These are phyloP conservation scores for Blastocystis sp. DNA, from an alignment of 352 stramenopile species.

Conservation along the genomic window DNA sequence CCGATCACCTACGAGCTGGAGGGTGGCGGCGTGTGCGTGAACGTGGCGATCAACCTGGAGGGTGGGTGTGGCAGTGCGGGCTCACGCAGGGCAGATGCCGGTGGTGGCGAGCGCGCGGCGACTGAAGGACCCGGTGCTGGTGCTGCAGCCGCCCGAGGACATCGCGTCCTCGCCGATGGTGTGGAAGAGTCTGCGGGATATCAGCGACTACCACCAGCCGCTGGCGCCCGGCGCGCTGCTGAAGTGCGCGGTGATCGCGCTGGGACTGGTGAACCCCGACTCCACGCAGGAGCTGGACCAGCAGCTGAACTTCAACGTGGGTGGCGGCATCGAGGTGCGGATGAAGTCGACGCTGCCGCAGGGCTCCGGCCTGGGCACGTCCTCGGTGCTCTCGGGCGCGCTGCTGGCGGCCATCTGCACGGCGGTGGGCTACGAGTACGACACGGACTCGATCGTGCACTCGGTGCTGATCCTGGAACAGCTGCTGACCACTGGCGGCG, in stretches of 20 bases:
- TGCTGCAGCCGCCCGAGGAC: constrained; percentile 55
- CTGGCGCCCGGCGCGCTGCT: constrained; percentile 54
- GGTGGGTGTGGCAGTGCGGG: background rate
- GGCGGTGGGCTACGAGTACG: constrained; percentile 57
- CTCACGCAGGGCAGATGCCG: constrained; percentile 2
- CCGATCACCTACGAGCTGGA: constrained; percentile 68
- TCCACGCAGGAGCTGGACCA: constrained; percentile 39
- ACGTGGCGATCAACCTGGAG: constrained; percentile 59
- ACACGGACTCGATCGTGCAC: constrained; percentile 61
- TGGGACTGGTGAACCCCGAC: constrained; percentile 36
- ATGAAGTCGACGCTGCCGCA: constrained; percentile 64
- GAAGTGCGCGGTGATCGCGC: constrained; percentile 51
- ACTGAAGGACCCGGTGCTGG: constrained; percentile 48
- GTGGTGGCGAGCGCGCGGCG: constrained; percentile 35
- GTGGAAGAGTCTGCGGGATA: constrained; percentile 13
- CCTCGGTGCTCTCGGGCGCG: constrained; percentile 65
- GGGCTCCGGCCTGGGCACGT: constrained; percentile 67
- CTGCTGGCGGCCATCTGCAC: constrained; percentile 60
- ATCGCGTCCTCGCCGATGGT: constrained; percentile 40
- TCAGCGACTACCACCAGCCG: constrained; percentile 57
- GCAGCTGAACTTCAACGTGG: constrained; percentile 53
- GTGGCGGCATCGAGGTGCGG: constrained; percentile 65
- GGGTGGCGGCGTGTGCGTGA: constrained; percentile 63
- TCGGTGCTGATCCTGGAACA: constrained; percentile 66
- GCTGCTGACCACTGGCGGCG: constrained; percentile 66